phyloP scores from a whole-genome alignment of 2,329 filamentous ascomycete genomes.

The Aureobasidium sp. region DNA sequence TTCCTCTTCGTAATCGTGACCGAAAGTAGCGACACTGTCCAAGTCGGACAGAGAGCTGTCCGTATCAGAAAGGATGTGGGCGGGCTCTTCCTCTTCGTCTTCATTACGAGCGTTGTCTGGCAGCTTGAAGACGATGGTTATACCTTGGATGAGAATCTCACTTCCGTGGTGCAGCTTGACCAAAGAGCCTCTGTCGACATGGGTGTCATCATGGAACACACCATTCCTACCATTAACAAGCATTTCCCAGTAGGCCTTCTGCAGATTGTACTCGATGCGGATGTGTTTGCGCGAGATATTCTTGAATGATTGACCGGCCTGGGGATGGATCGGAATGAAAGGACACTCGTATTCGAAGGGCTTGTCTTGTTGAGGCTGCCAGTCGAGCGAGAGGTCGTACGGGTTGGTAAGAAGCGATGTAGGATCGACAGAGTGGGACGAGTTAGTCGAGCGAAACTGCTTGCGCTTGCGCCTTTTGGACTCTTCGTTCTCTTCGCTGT shows the following conservation, averaged over 20 bases:
- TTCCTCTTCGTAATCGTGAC: constrained; percentile 41
- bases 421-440: constrained; percentile 12
- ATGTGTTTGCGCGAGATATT: constrained; percentile 67
- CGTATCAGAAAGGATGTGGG: constrained; percentile 4
- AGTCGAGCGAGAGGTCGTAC: constrained; percentile 10
- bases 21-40: constrained; percentile 28
- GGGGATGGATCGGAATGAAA: constrained; percentile 65
- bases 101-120: constrained; percentile 53
- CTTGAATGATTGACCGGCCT: constrained; percentile 56
- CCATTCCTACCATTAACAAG: constrained; percentile 57
- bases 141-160: constrained; percentile 62
- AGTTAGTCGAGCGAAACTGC: constrained; percentile 12
- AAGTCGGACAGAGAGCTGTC: constrained; percentile 14
- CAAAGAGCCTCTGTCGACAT: constrained; percentile 38
- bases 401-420: constrained; percentile 12
- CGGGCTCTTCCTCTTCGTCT: constrained; percentile 40
- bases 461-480: constrained; percentile 27
- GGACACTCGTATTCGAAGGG: constrained; percentile 12
- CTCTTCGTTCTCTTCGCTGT: constrained; percentile 12
- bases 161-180: constrained; percentile 56
- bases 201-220: constrained; percentile 54
- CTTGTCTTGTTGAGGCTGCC: constrained; percentile 8
- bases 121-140: constrained; percentile 60
- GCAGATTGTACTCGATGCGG: constrained; percentile 61
- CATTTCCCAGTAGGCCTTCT: constrained; percentile 57